Evolutionary conservation across 129 eudicot genomes (phyloP), one percentile per base, ranked within the genome.

Genomic region (Centrapalus pauciflorus): DNA sequence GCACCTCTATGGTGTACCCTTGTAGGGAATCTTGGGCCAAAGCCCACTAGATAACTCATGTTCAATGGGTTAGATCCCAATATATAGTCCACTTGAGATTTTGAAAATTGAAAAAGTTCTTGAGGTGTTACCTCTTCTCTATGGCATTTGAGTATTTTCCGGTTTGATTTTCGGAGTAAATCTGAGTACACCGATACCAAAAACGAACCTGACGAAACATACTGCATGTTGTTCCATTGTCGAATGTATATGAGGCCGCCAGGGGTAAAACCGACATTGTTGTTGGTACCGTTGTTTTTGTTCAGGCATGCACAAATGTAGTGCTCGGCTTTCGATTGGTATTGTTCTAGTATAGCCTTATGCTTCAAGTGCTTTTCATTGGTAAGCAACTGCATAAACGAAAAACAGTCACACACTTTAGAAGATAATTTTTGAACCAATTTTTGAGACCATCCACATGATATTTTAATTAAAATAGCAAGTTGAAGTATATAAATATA

Each of bases 171-270:
- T 25, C n/a, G 51, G 49, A 88, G 96, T 48, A 63, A 79, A 52
- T 85, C 83, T 0, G 90, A 82, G 79, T 91, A 88, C 12, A 81
- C 33, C 16, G 73, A 69, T 19, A 87, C 79, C 27, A 91, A 77
- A 38, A 87, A 83, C 1, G 76, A 27, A 10, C 87, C 78, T 0
- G 79, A 70, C 4, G 98, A 80, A 2, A 83, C 95, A 24, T 91
- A 87, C 40, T 88, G 98, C 96, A 91, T 87, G 87, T 92, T 92
- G 85, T 88, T 92, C 96, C 96, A 92, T 67, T 79, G 76, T 24
- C 95, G 80, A 57, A 80, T 64, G 77, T 72, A 91, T 46, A 88
- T 67, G 55, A 91, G 90, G 10, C 96, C 98, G 14, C 85, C 80
- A 1, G 89, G 94, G 51, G 94, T 91, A 23, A 76, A 81, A 5